phyloP scores from a whole-genome alignment of 2,329 filamentous ascomycete species.

The Chalaropsis thielavioides region DNA sequence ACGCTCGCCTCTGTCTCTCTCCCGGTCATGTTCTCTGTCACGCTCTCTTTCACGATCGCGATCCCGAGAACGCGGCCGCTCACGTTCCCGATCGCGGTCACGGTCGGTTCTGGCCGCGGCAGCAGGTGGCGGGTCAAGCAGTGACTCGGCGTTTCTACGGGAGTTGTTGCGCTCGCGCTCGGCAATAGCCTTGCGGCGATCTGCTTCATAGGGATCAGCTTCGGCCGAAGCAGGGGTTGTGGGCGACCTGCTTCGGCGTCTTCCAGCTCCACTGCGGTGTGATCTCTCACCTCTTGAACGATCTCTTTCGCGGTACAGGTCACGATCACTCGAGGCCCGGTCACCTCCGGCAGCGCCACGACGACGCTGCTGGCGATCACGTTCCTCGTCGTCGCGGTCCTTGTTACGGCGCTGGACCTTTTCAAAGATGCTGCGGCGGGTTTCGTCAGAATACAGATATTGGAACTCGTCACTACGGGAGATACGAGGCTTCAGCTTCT shows the following conservation, averaged over 20 bases:
- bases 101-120: constrained; percentile 26
- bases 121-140: constrained; percentile 9
- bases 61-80: constrained; percentile 19
- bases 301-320: constrained; percentile 45
- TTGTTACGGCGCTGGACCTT: constrained; percentile 82
- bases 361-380: constrained; percentile 37
- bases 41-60: constrained; percentile 28
- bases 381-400: constrained; percentile 81
- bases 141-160: constrained; percentile 16
- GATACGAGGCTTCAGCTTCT: constrained; percentile 67
- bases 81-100: constrained; percentile 24
- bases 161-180: constrained; percentile 81
- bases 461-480: constrained; percentile 73
- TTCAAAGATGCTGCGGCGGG: constrained; percentile 72
- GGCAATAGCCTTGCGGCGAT: constrained; percentile 82
- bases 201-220: constrained; percentile 84
- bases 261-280: constrained; percentile 37
- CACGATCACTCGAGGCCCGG: constrained; percentile 37
- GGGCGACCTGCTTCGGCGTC: constrained; percentile 64
- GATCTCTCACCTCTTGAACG: constrained; percentile 45
- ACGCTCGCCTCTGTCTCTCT: constrained; percentile 49
- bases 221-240: constrained; percentile 32
- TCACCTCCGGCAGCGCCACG: constrained; percentile 33
- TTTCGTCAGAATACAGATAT: constrained; percentile 67
- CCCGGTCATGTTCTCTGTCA: constrained; percentile 31